Evolutionary conservation across 345 rosid genomes (phyloP).

Genomic region (Sisymbrium irio): DNA sequence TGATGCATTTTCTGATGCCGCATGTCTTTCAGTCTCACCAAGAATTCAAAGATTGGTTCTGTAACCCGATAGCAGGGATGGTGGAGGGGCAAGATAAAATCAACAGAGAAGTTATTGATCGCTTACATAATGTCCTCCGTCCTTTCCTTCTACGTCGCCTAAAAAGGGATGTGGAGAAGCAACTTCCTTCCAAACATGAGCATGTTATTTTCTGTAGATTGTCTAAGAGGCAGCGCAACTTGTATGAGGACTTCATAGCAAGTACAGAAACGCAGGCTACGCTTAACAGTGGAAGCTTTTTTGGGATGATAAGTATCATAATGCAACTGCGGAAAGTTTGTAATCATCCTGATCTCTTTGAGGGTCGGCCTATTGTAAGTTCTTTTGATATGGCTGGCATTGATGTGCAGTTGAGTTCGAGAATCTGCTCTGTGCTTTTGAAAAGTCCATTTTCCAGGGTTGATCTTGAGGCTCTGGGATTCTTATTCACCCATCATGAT

Average conservation of each 20-base stretch:
- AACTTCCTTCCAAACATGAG: conserved; percentile 88
- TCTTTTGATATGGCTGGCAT: conserved; percentile 92
- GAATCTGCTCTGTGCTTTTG: conserved; percentile 63
- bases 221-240: conserved; percentile 94
- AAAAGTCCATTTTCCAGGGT: conserved; percentile 58
- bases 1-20: conserved; percentile 99
- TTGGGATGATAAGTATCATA: conserved; percentile 98
- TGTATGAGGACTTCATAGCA: conserved; percentile 98
- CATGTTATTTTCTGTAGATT: conserved; percentile 93
- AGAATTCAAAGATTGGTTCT: conserved; percentile 99
- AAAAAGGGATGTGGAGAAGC: conserved; percentile 99
- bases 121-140: conserved; percentile 98
- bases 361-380: conserved; percentile 98
- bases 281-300: conserved; percentile 86
- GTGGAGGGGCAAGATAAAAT: conserved; percentile 98
- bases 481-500: conserved; percentile 76
- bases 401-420: conserved; percentile 70
- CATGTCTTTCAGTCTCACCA: conserved; percentile 99
- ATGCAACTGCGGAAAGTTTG: conserved; percentile 99
- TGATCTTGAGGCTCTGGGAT: conserved; percentile 67
- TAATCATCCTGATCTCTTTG: conserved; percentile 98
- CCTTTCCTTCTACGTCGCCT: conserved; percentile 94
- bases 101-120: conserved; percentile 96
- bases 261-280: conserved; percentile 99
- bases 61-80: conserved; percentile 99